Conservation (phyloP, 2,329 filamentous ascomycete genomes). For the Blumeria hordei region DNA sequence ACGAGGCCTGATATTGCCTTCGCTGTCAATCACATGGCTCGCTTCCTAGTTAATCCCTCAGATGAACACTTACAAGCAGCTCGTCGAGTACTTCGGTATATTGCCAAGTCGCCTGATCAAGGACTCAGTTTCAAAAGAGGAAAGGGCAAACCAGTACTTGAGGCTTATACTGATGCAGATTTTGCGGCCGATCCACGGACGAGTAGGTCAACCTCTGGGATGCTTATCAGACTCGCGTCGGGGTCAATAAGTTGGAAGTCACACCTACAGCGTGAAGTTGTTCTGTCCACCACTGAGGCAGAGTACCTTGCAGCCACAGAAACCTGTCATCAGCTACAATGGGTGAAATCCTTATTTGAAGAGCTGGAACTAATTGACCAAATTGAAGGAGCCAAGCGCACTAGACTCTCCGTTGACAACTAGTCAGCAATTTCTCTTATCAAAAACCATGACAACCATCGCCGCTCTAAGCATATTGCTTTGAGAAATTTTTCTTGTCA, state of each 20-base stretch:
- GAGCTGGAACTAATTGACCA: not conserved
- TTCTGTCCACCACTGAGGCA: not conserved
- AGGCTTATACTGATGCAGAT: too few species aligned
- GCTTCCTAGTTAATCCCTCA: too few species aligned
- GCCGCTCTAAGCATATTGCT: not conserved
- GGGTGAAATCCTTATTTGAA: not conserved
- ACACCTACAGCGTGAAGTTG: too few species aligned
- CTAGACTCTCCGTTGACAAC: not conserved
- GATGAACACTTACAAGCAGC: too few species aligned
- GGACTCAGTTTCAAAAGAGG: too few species aligned
- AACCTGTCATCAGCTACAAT: not conserved
- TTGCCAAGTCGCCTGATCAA: too few species aligned
- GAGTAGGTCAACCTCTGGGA: not conserved
- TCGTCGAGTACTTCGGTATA: too few species aligned
- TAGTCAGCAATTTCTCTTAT: not conserved
- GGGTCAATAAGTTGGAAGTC: not conserved
- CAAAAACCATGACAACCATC: not conserved
- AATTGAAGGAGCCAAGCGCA: not conserved
- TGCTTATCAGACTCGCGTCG: not conserved
- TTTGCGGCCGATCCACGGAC: too few species aligned
- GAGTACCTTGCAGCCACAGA: not conserved
- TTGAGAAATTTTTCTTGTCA: not conserved
- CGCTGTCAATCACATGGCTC: too few species aligned
- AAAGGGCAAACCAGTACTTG: too few species aligned
- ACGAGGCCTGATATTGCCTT: not conserved